These are phyloP conservation scores for Dalbergia cochinchinensis DNA, from an alignment of 306 rosid genomes.

Conservation along the genomic window DNA sequence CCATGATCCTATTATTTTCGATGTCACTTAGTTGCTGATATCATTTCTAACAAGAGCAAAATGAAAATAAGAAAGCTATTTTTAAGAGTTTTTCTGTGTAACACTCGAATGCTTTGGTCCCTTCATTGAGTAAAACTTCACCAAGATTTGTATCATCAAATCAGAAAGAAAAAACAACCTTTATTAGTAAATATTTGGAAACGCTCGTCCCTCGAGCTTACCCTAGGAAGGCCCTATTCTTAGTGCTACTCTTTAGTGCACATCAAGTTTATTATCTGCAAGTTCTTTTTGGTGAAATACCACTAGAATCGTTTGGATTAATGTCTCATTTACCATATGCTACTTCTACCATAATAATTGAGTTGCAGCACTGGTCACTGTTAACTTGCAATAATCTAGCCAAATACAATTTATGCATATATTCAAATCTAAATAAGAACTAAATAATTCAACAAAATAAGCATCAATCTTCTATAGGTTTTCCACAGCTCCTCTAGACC, in stretches of 20 bases:
- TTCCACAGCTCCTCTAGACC: conserved; percentile 60
- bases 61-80: no score
- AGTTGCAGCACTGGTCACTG: conserved; percentile 25
- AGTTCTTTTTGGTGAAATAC: not conserved
- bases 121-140: not conserved
- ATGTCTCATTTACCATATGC: conserved; percentile 17
- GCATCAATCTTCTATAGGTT: conserved; percentile 47
- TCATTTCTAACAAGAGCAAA: no score
- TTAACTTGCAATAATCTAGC: conserved; percentile 5
- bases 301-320: not conserved
- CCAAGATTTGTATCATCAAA: not conserved
- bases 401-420: not conserved
- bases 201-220: no score
- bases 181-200: no score
- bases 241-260: not conserved
- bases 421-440: conserved; percentile 11
- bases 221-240: no score
- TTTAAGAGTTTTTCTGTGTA: no score
- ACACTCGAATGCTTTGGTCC: not conserved
- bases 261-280: conserved; percentile 1
- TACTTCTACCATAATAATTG: conserved; percentile 7
- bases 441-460: conserved; percentile 22
- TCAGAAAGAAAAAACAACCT: no score
- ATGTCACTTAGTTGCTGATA: not conserved
- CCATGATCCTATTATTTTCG: not conserved